Conservation (phyloP, 2,329 filamentous ascomycete species). For the Orbilia javanica region DNA sequence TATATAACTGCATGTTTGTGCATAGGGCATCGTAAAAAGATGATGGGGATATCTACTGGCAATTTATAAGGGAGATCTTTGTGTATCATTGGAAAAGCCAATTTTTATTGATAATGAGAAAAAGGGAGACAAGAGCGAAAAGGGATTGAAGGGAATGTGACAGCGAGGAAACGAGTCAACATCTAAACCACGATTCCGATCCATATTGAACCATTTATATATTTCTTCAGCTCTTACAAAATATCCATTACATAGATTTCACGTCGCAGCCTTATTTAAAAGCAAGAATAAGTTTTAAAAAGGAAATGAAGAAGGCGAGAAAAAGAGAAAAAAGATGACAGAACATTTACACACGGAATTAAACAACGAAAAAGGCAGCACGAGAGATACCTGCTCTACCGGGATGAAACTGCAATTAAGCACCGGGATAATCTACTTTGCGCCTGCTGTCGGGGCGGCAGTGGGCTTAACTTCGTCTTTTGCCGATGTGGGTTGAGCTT, state of each 20-base stretch:
- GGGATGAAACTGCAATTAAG: background rate
- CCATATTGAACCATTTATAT: background rate
- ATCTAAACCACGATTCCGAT: background rate
- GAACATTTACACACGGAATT: background rate
- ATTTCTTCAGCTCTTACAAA: background rate
- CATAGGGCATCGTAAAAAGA: too few relatives aligned
- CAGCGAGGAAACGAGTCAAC: background rate
- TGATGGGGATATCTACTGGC: too few relatives aligned
- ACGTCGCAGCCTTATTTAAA: constrained; percentile 28
- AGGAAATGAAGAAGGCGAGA: background rate
- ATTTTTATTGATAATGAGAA: background rate
- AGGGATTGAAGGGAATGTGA: background rate
- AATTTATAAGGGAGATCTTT: too few relatives aligned
- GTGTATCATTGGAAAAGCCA: background rate
- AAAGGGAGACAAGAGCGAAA: background rate
- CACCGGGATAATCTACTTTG: background rate
- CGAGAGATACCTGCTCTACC: constrained; percentile 3
- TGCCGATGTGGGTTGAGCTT: background rate
- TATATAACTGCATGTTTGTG: too few relatives aligned
- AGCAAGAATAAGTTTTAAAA: background rate
- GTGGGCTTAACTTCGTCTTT: background rate
- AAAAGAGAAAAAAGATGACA: background rate
- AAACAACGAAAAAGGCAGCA: background rate
- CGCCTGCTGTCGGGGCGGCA: background rate
- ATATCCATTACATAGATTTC: background rate